Conservation (phyloP, 164 flowering plant species). For the Tinospora cordifolia region DNA sequence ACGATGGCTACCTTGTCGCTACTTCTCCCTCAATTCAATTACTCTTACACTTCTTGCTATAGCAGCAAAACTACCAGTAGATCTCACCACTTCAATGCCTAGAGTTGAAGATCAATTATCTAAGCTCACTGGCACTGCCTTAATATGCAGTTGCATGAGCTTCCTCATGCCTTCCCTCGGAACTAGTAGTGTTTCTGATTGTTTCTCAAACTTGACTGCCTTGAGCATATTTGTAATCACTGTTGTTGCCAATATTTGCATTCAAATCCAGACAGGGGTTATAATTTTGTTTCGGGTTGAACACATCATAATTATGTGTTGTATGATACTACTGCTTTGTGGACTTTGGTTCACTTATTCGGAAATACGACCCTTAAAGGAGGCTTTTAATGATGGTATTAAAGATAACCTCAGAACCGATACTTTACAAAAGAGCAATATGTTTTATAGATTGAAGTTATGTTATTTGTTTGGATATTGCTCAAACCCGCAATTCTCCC, state of each 20-base stretch:
- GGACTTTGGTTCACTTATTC: no score
- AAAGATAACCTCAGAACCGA: background rate
- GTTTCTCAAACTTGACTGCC: background rate
- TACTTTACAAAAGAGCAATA: background rate
- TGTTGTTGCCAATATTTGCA: background rate
- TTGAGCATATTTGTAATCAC: constrained; percentile 5
- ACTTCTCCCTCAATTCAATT: background rate
- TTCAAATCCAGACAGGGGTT: background rate
- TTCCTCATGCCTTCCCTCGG: constrained; percentile 4
- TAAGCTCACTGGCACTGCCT: background rate
- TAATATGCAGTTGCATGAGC: constrained; percentile 1
- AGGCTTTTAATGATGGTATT: no score
- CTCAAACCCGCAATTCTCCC: background rate
- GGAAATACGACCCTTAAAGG: no score
- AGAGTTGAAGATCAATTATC: background rate
- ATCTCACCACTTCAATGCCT: background rate
- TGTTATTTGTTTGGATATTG: background rate
- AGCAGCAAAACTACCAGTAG: background rate
- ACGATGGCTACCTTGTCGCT: no score
- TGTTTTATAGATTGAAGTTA: background rate
- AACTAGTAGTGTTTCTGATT: background rate
- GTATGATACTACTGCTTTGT: background rate
- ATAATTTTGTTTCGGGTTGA: background rate
- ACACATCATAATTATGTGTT: background rate
- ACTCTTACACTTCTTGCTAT: background rate